Evolutionary conservation across 208 protist species (phyloP).

Genomic region (Tetramitus jugosus): DNA sequence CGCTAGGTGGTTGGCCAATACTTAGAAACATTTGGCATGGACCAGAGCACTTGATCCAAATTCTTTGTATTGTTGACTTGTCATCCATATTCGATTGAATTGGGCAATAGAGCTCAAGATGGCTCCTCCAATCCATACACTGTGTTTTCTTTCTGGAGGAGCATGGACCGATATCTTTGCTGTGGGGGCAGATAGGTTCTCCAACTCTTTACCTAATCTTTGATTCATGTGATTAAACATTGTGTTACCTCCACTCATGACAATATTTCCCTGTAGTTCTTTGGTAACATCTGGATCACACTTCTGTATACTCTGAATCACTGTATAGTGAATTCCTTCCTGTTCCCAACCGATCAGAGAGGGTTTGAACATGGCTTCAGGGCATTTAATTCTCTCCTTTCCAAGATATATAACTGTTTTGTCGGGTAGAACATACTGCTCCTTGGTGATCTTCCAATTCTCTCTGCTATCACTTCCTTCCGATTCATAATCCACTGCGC

Average conservation of each 20-base stretch:
- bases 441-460: background rate
- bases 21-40: no score
- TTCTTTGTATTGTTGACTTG: background rate
- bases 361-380: constrained; percentile 49
- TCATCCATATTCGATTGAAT: background rate
- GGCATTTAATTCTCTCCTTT: constrained; percentile 42
- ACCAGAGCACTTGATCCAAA: background rate
- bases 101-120: constrained; percentile 37
- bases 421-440: constrained; percentile 28
- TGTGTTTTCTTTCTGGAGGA: constrained; percentile 47
- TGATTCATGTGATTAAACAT: constrained; percentile 43
- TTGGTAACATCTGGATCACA: constrained; percentile 59
- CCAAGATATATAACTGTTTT: constrained; percentile 1
- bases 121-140: constrained; percentile 56
- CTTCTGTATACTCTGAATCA: constrained; percentile 8
- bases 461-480: background rate
- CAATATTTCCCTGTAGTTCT: constrained; percentile 73
- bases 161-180: background rate
- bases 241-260: constrained; percentile 86
- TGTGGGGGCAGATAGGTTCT: background rate
- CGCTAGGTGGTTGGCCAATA: no score
- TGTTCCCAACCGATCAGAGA: background rate
- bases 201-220: constrained; percentile 62
- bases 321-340: background rate
- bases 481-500: background rate